phyloP scores from a whole-genome alignment of 2,329 filamentous ascomycete species.

The Trichoderma hamatum region DNA sequence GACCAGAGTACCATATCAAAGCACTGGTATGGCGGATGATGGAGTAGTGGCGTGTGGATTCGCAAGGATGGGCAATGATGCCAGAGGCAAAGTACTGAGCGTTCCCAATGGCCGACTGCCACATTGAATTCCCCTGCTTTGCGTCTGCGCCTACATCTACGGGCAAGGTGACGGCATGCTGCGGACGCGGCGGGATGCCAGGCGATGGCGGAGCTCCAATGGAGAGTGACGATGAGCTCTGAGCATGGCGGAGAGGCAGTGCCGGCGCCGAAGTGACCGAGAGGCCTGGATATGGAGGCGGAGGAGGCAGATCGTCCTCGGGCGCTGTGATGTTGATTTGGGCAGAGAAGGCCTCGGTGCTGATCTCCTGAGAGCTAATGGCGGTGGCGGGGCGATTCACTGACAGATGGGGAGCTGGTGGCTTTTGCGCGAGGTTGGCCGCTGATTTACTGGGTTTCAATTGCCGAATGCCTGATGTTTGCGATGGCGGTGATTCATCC shows the following conservation, averaged over 20 bases:
- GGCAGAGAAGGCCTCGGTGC: neutral
- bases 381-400: neutral
- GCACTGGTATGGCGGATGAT: constrained; percentile 68
- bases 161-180: neutral
- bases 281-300: constrained; percentile 15
- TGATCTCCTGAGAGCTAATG: neutral
- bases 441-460: constrained; percentile 30
- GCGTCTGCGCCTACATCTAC: neutral
- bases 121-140: constrained; percentile 34
- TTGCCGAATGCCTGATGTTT: neutral
- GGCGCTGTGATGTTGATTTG: constrained; percentile 21
- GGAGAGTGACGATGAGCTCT: constrained; percentile 19
- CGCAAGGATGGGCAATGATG: constrained; percentile 63
- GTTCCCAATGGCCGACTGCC: constrained; percentile 58
- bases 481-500: constrained; percentile 1
- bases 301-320: constrained; percentile 21
- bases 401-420: neutral
- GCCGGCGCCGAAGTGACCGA: neutral
- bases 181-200: neutral
- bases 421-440: constrained; percentile 20
- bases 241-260: constrained; percentile 6
- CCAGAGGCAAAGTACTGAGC: constrained; percentile 68
- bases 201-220: neutral
- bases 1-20: constrained; percentile 67
- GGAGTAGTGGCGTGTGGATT: constrained; percentile 67